Evolutionary conservation across 2,329 filamentous ascomycete genomes (phyloP), one percentile per base, ranked within the genome.

Genomic region (Pestalotiopsis fici): DNA sequence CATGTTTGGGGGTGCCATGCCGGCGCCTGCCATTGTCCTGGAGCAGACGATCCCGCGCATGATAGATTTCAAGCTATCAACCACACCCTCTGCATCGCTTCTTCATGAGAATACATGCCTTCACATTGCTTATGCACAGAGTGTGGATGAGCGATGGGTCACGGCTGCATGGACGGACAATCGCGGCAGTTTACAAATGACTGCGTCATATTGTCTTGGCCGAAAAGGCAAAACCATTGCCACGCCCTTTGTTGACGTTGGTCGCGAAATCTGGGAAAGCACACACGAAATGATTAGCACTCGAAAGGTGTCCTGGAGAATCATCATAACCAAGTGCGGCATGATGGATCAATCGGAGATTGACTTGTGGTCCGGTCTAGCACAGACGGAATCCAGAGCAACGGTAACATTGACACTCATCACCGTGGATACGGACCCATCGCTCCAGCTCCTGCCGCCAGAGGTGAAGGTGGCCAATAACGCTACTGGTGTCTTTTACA

Each of bases 131-230:
- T 97, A 97, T 74, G 88, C 91, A 2, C 86, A 90, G 66, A 95
- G 92, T 74, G 83, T 90, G 12, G 92, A 95, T 76, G 88, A 91
- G 23, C 84, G 90, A 9, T 97, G 94, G 94, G 81, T 96, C 47
- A 91, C 90, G 13, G 91, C 89, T 5, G 91, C 91, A 0, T 97
- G 93, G 93, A 93, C 91, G 1, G 93, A 97, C 75, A 93, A 90
- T 71, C 87, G 87, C 28, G 93, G 93, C 2, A 88, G 87, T 68
- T 88, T 92, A 69, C 92, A 95, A 76, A 88, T 90, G 71, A 92
- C 87, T 18, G 87, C 90, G 0, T 91, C 92, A 0, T 95, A 94
- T 77, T 93, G 91, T 72, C 81, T 95, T 57, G 83, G 88, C 18
- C 83, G 90, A 69, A 85, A 88, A 78, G 83, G 86, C 71, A 82